These are phyloP conservation scores for Graphilbum sp. DNA, from an alignment of 2,329 filamentous ascomycete species.

Conservation along the genomic window DNA sequence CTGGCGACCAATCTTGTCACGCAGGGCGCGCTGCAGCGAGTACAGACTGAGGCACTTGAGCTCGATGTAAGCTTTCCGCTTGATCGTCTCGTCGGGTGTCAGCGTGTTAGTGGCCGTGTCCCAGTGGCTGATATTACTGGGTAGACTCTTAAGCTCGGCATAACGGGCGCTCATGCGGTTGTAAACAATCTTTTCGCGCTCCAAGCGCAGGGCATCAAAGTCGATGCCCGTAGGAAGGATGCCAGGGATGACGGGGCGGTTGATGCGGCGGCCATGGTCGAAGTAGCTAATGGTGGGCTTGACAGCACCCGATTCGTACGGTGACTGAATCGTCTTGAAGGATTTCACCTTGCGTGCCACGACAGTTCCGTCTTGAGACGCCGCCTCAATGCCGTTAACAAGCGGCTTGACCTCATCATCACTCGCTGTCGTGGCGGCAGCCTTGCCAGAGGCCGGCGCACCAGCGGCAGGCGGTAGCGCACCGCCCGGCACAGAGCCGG, in stretches of 20 bases:
- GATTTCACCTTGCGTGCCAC: slow-evolving; percentile 25
- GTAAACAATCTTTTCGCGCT: slow-evolving; percentile 76
- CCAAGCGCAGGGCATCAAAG: slow-evolving; percentile 67
- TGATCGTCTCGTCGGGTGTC: slow-evolving; percentile 64
- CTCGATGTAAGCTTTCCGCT: slow-evolving; percentile 83
- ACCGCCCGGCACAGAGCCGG: too few species aligned
- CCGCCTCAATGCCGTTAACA: slow-evolving; percentile 10
- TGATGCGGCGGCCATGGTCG: slow-evolving; percentile 59
- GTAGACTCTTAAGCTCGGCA: slow-evolving; percentile 65
- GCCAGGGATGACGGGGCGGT: slow-evolving; percentile 67
- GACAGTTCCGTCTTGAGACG: slow-evolving; percentile 25
- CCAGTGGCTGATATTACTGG: slow-evolving; percentile 77
- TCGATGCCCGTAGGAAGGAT: slow-evolving; percentile 83
- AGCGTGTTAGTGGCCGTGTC: slow-evolving; percentile 54
- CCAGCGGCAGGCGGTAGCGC: slow-evolving; percentile 11
- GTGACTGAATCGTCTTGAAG: slow-evolving; percentile 62
- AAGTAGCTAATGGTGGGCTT: slow-evolving; percentile 55
- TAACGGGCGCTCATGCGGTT: slow-evolving; percentile 80
- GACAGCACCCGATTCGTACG: slow-evolving; percentile 42
- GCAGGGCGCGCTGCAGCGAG: slow-evolving; percentile 70
- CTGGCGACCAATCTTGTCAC: slow-evolving; percentile 74
- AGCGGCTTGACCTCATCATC: slow-evolving; percentile 25
- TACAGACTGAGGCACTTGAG: slow-evolving; percentile 84
- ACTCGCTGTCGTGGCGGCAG: slow-evolving; percentile 19
- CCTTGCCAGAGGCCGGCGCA: slow-evolving; percentile 15